Percentiles rank a stretch among this genome's conserved stretches.
These are phyloP conservation scores for Telfairia occidentalis DNA, from an alignment of 331 rosid species.

Conservation along the genomic window DNA sequence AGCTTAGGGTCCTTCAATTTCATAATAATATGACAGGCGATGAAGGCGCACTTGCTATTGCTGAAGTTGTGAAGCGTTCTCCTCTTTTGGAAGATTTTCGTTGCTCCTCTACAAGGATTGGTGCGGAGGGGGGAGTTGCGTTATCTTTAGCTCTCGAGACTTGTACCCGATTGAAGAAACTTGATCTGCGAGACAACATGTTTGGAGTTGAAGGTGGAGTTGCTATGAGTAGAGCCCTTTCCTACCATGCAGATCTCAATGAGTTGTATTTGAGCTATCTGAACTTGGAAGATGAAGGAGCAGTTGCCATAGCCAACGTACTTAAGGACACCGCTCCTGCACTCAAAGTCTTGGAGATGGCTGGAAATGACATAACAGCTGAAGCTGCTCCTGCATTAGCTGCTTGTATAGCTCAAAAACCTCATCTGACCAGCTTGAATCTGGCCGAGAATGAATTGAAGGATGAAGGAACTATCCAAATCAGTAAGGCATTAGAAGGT, in stretches of 20 bases:
- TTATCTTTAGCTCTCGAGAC: constrained; percentile 47
- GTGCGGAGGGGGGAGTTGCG: constrained; percentile 75
- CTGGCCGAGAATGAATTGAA: constrained; percentile 71
- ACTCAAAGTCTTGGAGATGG: constrained; percentile 69
- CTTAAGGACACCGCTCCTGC: constrained; percentile 66
- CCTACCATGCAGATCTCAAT: constrained; percentile 42
- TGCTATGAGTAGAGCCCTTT: constrained; percentile 64
- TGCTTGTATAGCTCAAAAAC: constrained; percentile 39
- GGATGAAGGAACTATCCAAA: constrained; percentile 63
- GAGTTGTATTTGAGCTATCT: constrained; percentile 71
- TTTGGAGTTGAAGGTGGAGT: constrained; percentile 73
- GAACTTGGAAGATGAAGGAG: constrained; percentile 76
- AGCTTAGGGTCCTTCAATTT: constrained; percentile 75
- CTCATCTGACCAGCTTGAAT: constrained; percentile 47
- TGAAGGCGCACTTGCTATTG: constrained; percentile 76
- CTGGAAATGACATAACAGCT: constrained; percentile 68
- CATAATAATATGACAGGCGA: constrained; percentile 95
- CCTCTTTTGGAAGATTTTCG: constrained; percentile 70
- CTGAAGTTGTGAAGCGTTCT: constrained; percentile 68
- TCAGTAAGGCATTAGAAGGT: constrained; percentile 49
- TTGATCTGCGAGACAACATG: constrained; percentile 87
- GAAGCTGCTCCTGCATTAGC: constrained; percentile 52
- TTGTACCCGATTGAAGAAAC: constrained; percentile 55
- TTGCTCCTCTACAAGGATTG: constrained; percentile 89
- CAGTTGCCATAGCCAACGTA: constrained; percentile 42